A percentile compares a stretch with the other conserved stretches of the same genome.
Evolutionary conservation across 2,329 filamentous ascomycete species (phyloP).

Genomic region (Ceratocystis colombiana): DNA sequence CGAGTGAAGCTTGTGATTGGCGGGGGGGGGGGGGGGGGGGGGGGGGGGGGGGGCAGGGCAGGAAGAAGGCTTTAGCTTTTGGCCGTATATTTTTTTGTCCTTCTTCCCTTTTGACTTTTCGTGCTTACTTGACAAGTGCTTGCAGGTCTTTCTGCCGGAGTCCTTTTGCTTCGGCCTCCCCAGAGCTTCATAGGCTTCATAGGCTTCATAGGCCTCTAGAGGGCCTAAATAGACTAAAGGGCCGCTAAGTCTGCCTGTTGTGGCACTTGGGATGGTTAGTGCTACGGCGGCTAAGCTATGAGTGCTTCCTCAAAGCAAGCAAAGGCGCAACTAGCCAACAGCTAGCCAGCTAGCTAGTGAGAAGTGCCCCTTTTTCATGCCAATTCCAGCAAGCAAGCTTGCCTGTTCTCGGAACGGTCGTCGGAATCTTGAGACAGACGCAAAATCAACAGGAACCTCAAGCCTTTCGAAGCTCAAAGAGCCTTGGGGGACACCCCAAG

Average conservation of each 20-base stretch:
- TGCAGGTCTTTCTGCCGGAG: neutral
- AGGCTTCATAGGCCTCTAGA: neutral
- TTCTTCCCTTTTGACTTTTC: neutral
- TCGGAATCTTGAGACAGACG: too few relatives aligned
- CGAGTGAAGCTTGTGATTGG: constrained; percentile 15
- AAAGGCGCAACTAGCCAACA: neutral
- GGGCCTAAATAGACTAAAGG: neutral
- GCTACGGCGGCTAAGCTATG: too few relatives aligned
- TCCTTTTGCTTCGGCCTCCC: neutral
- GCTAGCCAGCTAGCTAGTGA: too few relatives aligned
- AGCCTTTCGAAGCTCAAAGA: neutral
- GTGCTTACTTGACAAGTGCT: neutral
- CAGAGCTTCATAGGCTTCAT: neutral
- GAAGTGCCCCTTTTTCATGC: neutral
- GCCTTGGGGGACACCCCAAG: neutral
- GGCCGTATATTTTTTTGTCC: neutral
- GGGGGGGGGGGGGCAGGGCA: neutral
- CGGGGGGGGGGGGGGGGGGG: neutral
- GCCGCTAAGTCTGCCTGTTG: too few relatives aligned
- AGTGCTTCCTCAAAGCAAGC: neutral
- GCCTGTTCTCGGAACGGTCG: too few relatives aligned
- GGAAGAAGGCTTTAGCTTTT: constrained; percentile 11
- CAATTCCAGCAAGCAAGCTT: neutral
- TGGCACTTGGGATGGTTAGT: too few relatives aligned
- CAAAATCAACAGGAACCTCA: too few relatives aligned